phyloP scores from a whole-genome alignment of 176 grass and related monocot species.

The Zoysia japonica region DNA sequence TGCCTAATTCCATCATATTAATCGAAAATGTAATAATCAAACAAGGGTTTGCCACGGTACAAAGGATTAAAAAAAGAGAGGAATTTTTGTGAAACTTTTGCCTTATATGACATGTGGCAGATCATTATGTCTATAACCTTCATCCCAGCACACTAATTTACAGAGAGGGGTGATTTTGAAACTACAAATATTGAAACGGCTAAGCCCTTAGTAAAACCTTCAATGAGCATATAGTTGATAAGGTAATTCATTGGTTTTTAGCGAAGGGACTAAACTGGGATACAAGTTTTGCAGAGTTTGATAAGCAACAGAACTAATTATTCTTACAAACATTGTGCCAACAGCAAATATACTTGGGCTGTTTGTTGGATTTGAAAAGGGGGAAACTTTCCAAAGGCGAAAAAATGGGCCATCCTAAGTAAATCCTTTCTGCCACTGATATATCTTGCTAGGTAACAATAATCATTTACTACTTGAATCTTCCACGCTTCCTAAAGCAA shows the following conservation, averaged over 20 bases:
- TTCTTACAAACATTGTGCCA: background rate
- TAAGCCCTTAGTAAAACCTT: background rate
- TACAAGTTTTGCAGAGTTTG: background rate
- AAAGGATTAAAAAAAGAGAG: background rate
- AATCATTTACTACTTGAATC: background rate
- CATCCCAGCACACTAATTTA: background rate
- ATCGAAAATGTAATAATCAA: background rate
- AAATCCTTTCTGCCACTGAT: background rate
- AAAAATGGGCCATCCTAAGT: background rate
- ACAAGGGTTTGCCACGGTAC: background rate
- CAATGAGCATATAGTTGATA: background rate
- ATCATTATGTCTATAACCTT: background rate
- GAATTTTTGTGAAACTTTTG: background rate
- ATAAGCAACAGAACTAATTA: conserved; percentile 1
- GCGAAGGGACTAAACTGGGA: background rate
- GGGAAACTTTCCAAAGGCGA: background rate
- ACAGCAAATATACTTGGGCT: background rate
- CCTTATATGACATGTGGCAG: background rate
- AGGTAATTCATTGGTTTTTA: background rate
- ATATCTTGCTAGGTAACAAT: background rate
- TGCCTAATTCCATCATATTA: background rate
- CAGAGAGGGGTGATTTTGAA: background rate
- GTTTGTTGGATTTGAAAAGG: background rate
- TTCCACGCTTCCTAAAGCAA: background rate
- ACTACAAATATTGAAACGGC: background rate